These are phyloP conservation scores for Myriangium duriaei DNA, from an alignment of 2,329 filamentous ascomycete species.

Conservation along the genomic window DNA sequence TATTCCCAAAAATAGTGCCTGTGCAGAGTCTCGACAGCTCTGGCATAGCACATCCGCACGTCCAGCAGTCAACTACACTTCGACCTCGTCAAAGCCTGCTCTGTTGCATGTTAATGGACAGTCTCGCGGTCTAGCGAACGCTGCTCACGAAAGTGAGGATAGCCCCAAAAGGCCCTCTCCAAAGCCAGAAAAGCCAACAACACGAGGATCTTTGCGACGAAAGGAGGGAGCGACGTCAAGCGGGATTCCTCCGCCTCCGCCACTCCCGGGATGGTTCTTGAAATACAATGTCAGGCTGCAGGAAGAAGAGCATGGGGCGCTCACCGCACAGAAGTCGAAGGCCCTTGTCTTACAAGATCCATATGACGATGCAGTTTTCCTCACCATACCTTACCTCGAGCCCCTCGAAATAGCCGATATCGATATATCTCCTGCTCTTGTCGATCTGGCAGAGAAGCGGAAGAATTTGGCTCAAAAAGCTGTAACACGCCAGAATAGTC, in stretches of 20 bases:
- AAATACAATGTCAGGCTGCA: conserved; percentile 23
- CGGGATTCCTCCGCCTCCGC: conserved; percentile 15
- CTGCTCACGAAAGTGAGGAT: too few species aligned
- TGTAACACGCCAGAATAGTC: neutral
- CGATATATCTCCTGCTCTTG: too few species aligned
- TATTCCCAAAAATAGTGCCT: conserved; percentile 4
- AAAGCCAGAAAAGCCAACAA: too few species aligned
- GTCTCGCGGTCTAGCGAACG: too few species aligned
- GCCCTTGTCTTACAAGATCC: conserved; percentile 5
- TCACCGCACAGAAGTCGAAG: neutral
- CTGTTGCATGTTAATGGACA: too few species aligned
- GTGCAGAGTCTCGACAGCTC: neutral
- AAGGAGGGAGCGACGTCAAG: conserved; percentile 9
- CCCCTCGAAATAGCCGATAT: neutral
- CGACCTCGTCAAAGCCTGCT: neutral
- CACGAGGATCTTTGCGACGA: conserved; percentile 1
- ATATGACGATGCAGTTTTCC: conserved; percentile 5
- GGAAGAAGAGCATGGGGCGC: conserved; percentile 2
- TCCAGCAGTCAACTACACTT: neutral
- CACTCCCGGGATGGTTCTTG: conserved; percentile 27
- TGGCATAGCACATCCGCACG: conserved; percentile 1
- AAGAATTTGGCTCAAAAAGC: neutral
- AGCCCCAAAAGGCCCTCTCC: too few species aligned
- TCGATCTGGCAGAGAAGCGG: too few species aligned
- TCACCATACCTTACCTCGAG: conserved; percentile 9